phyloP scores from a whole-genome alignment of 2,329 filamentous ascomycete genomes.

The Fusarium vanettenii region DNA sequence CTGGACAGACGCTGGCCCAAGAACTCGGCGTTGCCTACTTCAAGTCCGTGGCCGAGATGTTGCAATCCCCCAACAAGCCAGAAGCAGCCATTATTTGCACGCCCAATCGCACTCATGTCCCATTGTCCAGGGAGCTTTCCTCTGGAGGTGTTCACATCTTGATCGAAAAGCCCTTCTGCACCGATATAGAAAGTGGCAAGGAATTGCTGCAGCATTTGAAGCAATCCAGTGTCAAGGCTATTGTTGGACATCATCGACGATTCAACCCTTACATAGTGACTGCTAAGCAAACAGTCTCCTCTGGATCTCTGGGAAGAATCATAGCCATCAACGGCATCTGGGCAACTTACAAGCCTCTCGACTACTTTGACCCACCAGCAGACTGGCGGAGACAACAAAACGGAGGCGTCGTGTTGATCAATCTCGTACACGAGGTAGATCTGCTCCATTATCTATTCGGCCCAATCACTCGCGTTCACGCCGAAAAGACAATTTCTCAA shows the following conservation, averaged over 20 bases:
- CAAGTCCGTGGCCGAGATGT: conserved; percentile 54
- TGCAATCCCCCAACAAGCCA: conserved; percentile 54
- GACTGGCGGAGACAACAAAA: conserved; percentile 59
- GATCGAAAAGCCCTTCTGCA: conserved; percentile 68
- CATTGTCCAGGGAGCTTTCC: conserved; percentile 61
- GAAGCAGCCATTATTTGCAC: conserved; percentile 69
- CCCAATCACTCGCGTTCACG: conserved; percentile 62
- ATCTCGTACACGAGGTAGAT: conserved; percentile 71
- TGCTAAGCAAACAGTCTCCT: conserved; percentile 57
- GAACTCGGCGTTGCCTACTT: conserved; percentile 39
- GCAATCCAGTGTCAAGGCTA: conserved; percentile 52
- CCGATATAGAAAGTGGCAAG: conserved; percentile 51
- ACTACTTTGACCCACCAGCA: conserved; percentile 61
- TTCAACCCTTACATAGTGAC: conserved; percentile 68
- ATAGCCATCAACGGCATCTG: conserved; percentile 67
- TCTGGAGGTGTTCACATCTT: conserved; percentile 62
- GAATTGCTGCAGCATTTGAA: conserved; percentile 45
- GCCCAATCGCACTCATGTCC: conserved; percentile 68
- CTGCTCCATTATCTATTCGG: conserved; percentile 68
- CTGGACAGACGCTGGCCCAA: conserved; percentile 31
- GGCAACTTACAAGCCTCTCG: conserved; percentile 61
- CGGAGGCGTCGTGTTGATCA: conserved; percentile 66
- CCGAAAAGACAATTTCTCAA: conserved; percentile 57
- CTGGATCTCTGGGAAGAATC: conserved; percentile 56
- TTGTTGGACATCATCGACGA: conserved; percentile 69